Conservation (phyloP, 2,329 filamentous ascomycete species). For the Fusarium penzigii region DNA sequence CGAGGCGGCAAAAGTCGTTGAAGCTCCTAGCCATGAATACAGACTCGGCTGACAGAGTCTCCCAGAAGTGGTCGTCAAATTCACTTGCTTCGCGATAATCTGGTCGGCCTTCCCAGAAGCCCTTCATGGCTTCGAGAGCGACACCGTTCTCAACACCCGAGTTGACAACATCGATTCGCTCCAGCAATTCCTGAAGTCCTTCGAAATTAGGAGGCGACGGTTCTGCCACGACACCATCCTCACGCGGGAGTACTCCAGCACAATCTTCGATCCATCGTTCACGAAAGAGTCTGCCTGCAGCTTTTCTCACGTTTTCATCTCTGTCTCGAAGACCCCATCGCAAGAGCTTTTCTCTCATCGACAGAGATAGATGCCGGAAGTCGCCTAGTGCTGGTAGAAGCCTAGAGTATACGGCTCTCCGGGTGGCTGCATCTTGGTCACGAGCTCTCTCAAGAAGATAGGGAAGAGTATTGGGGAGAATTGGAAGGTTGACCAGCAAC, state of each 20-base stretch:
- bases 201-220: slow-evolving; percentile 70
- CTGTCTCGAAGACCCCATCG: slow-evolving; percentile 93
- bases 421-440: slow-evolving; percentile 82
- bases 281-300: slow-evolving; percentile 84
- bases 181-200: slow-evolving; percentile 85
- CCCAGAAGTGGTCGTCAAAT: slow-evolving; percentile 77
- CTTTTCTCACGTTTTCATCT: slow-evolving; percentile 92
- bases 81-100: slow-evolving; percentile 74
- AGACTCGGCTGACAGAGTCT: slow-evolving; percentile 79
- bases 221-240: slow-evolving; percentile 56
- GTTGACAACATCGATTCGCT: slow-evolving; percentile 91
- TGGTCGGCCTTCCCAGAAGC: slow-evolving; percentile 92
- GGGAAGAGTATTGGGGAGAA: slow-evolving; percentile 78
- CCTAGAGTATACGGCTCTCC: slow-evolving; percentile 82
- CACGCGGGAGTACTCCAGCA: slow-evolving; percentile 64
- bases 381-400: slow-evolving; percentile 87
- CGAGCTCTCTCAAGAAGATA: slow-evolving; percentile 88
- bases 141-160: slow-evolving; percentile 88
- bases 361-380: slow-evolving; percentile 89
- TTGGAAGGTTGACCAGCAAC: slow-evolving; percentile 85
- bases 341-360: slow-evolving; percentile 92
- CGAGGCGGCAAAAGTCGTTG: slow-evolving; percentile 85
- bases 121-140: slow-evolving; percentile 89
- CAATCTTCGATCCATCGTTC: slow-evolving; percentile 99
- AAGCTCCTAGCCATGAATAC: slow-evolving; percentile 90